phyloP scores from a whole-genome alignment of 179 eudicot species.

The Silene noctiflora region DNA sequence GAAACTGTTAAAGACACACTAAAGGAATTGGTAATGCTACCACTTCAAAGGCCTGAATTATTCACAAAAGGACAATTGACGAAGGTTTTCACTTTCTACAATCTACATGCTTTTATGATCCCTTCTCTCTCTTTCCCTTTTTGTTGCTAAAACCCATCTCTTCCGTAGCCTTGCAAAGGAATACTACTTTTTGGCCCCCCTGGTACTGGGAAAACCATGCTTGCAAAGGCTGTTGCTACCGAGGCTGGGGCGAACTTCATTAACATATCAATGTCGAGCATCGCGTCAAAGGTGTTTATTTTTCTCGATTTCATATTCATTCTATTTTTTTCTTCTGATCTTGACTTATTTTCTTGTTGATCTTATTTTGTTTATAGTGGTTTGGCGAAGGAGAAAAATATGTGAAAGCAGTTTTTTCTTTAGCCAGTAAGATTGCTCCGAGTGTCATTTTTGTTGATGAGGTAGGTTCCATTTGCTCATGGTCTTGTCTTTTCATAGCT shows the following conservation, averaged over 20 bases:
- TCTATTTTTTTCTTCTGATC: conserved; percentile 4
- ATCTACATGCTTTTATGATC: not conserved
- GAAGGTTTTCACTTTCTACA: conserved; percentile 46
- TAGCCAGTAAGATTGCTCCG: conserved; percentile 90
- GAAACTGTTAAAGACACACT: conserved; percentile 79
- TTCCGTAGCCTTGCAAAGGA: conserved; percentile 84
- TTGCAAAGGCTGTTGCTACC: conserved; percentile 95
- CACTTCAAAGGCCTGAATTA: conserved; percentile 88
- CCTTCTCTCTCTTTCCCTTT: not conserved
- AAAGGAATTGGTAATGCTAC: conserved; percentile 86
- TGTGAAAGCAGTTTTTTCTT: conserved; percentile 86
- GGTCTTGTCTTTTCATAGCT: not conserved
- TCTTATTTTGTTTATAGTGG: conserved; percentile 52
- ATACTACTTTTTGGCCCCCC: conserved; percentile 91
- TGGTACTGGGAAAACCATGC: conserved; percentile 97
- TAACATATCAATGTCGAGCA: conserved; percentile 90
- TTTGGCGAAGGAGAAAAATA: conserved; percentile 97
- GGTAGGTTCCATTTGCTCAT: conserved; percentile 43
- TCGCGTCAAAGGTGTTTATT: conserved; percentile 63
- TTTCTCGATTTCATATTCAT: conserved; percentile 7
- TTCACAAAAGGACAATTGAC: conserved; percentile 83
- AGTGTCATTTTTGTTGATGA: conserved; percentile 94
- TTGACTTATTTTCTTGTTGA: not conserved
- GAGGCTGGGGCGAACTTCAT: conserved; percentile 96
- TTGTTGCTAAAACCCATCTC: conserved; percentile 13